Evolutionary conservation across 768 basidiomycete species (phyloP).

Genomic region (Mycena epipterygia): DNA sequence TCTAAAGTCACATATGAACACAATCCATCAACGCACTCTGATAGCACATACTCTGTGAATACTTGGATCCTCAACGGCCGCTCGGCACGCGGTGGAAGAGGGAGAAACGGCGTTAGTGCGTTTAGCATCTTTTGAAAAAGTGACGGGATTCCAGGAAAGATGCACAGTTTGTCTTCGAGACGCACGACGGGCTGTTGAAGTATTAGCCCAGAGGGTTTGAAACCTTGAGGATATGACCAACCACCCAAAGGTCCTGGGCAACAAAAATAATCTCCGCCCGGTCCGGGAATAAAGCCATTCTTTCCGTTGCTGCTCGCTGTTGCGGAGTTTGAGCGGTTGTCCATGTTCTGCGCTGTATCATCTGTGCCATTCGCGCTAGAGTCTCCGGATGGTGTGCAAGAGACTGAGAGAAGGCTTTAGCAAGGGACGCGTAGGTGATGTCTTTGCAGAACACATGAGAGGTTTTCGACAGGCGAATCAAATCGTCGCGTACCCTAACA

Average conservation of each 20-base stretch:
- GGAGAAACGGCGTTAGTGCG: conserved; percentile 78
- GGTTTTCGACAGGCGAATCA: neutral
- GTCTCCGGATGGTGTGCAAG: conserved; percentile 86
- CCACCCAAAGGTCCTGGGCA: conserved; percentile 87
- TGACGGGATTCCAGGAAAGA: conserved; percentile 92
- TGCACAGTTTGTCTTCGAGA: conserved; percentile 86
- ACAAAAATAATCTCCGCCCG: conserved; percentile 86
- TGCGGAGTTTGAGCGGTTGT: conserved; percentile 75
- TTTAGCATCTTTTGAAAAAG: conserved; percentile 88
- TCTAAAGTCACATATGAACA: conserved; percentile 42
- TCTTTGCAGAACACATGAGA: conserved; percentile 56
- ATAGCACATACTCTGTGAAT: conserved; percentile 75
- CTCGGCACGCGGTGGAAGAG: conserved; percentile 80
- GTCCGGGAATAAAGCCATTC: conserved; percentile 94
- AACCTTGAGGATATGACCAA: conserved; percentile 48
- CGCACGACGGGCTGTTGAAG: conserved; percentile 82
- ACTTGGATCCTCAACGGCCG: conserved; percentile 87
- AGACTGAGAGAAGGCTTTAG: conserved; percentile 82
- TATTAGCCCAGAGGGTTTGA: conserved; percentile 3
- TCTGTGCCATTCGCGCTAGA: conserved; percentile 75
- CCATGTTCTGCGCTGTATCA: conserved; percentile 69
- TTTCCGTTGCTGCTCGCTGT: conserved; percentile 79
- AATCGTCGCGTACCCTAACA: no score
- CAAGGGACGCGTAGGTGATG: conserved; percentile 91
- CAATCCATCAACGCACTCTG: neutral